phyloP scores from a whole-genome alignment of 83 land plant species.

The Picea engelmannii region DNA sequence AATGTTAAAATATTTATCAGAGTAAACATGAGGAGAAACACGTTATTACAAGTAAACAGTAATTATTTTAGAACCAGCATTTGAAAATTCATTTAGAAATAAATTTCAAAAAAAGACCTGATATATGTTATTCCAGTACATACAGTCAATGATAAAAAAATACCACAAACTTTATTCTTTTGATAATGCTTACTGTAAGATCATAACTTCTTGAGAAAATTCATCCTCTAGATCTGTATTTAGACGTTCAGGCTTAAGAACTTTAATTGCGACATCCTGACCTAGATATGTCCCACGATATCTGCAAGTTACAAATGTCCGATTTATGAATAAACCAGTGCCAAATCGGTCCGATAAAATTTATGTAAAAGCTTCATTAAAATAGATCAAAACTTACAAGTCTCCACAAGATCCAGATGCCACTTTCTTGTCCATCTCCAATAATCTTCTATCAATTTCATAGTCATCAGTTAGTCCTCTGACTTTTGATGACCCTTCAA shows the following conservation, averaged over 20 bases:
- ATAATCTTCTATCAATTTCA: slow-evolving; percentile 73
- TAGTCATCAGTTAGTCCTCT: slow-evolving; percentile 40
- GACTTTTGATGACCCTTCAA: slow-evolving; percentile 20
- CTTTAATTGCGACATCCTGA: slow-evolving; percentile 84
- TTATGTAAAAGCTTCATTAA: background rate
- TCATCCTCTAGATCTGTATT: slow-evolving; percentile 66
- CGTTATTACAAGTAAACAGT: background rate
- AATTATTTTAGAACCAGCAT: background rate
- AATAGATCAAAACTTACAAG: slow-evolving; percentile 52
- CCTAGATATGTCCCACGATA: slow-evolving; percentile 80
- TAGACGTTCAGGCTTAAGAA: slow-evolving; percentile 79
- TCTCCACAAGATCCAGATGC: slow-evolving; percentile 94
- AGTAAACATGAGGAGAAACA: background rate
- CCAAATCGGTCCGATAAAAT: background rate
- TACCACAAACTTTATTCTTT: background rate
- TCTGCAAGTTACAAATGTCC: slow-evolving; percentile 30
- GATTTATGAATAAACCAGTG: background rate
- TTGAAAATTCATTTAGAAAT: background rate
- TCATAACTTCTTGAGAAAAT: slow-evolving; percentile 85
- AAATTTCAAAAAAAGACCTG: background rate
- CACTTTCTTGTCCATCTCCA: slow-evolving; percentile 75
- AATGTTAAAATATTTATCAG: background rate
- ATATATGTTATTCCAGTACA: background rate
- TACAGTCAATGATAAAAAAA: background rate
- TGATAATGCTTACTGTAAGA: slow-evolving; percentile 57